Base-by-base conservation (phyloP, 2,329 filamentous ascomycete species). In the Fusarium caatingaense region DNA sequence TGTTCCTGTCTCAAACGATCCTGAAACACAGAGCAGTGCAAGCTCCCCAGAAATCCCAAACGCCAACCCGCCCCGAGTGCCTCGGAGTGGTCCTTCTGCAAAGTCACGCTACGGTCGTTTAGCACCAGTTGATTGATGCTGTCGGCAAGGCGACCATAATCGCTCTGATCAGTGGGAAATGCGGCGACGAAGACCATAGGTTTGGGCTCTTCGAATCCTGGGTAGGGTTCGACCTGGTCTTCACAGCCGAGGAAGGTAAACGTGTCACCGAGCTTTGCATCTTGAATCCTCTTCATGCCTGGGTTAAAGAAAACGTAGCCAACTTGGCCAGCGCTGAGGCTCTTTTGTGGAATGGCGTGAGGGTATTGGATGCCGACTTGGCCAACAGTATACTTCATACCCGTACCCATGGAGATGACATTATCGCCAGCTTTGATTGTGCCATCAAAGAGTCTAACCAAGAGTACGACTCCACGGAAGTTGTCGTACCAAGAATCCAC, bases 21-120 rank as follows among this genome's bases (percentile, higher is more conserved):
- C 80, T 99, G 94, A 74, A 99, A 99, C 7, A 99, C 96, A n/a
- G 94, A 98, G 82, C 96, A 98, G 79, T 99, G 96, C 49, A 99
- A 84, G 15, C 94, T 98, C n/a, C 96, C 96, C 6, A 99, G 82
- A 77, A 99, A 99, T 0, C 96, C 96, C 13, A 99, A 83, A 47
- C 96, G 90, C 91, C 96, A 99, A 4, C 96, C 96, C 2, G 95
- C 93, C 1, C 96, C 96, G 1, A 99, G 85, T 1, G 96, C 96
- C 76, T 98, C 94, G 0, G 94, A 98, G 27, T 93, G 93, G 78
- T 98, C 96, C 78, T 98, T 98, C 73, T 94, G 92, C 48, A 98
- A 84, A 5, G 94, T 97, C 32, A 99, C 93, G 78, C 94, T 97
- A 63, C 96, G 90, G 79, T 99, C 96, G 78, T 99, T 99, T 56